These are phyloP conservation scores for Phytopythium mirpurense DNA, from an alignment of 352 stramenopile species.

Conservation along the genomic window DNA sequence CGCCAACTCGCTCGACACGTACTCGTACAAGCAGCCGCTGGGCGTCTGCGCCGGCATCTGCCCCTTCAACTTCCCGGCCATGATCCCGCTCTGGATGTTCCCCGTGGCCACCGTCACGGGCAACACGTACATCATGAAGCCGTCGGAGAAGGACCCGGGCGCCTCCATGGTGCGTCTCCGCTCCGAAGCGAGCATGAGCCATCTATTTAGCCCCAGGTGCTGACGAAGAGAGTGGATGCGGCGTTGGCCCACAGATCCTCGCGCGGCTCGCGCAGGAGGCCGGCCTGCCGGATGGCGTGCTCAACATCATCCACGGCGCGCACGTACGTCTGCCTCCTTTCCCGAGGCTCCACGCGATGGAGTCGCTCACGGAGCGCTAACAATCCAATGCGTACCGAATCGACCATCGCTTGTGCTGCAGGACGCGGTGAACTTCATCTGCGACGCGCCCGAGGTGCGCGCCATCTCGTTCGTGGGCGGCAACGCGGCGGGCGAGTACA, in stretches of 20 bases:
- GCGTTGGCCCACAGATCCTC: conserved; percentile 54
- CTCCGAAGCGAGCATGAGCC: too few species aligned
- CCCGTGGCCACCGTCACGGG: conserved; percentile 85
- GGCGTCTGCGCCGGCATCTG: conserved; percentile 92
- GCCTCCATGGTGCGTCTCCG: conserved; percentile 59
- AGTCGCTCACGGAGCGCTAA: too few species aligned
- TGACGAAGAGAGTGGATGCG: too few species aligned
- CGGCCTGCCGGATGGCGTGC: conserved; percentile 91
- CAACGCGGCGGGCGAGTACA: conserved; percentile 93
- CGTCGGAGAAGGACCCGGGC: conserved; percentile 90
- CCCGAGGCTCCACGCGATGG: background rate
- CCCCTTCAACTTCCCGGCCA: conserved; percentile 96
- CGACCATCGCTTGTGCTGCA: too few species aligned
- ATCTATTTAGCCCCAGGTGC: background rate
- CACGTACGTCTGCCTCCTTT: conserved; percentile 30
- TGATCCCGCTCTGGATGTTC: conserved; percentile 96
- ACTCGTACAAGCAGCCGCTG: conserved; percentile 95
- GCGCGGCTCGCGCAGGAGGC: conserved; percentile 90
- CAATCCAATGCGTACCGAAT: conserved; percentile 1
- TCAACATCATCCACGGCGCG: conserved; percentile 93
- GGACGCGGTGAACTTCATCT: conserved; percentile 95
- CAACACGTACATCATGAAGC: conserved; percentile 98
- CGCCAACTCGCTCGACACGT: conserved; percentile 90
- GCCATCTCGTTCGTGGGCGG: conserved; percentile 96
- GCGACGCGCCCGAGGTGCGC: conserved; percentile 90